phyloP scores from a whole-genome alignment of 257 asterid genomes.

The Jaltomata sinuosa region DNA sequence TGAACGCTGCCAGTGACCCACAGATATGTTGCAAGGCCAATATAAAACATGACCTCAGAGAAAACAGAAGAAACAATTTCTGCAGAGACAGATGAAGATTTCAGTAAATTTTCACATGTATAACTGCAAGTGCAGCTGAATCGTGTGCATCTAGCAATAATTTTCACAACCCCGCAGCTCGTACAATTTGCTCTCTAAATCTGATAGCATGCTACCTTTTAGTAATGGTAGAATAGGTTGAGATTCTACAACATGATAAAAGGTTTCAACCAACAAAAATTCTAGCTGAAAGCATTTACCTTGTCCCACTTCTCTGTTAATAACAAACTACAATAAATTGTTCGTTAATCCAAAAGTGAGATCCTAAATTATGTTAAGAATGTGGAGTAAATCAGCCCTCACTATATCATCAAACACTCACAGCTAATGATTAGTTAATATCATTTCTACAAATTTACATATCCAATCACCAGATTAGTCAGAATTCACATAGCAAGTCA shows the following conservation, averaged over 20 bases:
- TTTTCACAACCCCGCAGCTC: background rate
- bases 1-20: slow-evolving; percentile 50
- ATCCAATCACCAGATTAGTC: background rate
- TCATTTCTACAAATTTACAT: background rate
- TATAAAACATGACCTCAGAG: slow-evolving; percentile 56
- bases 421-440: background rate
- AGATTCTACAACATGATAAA: background rate
- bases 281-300: background rate
- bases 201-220: background rate
- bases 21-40: slow-evolving; percentile 66
- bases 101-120: background rate
- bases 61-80: slow-evolving; percentile 47
- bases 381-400: background rate
- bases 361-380: background rate
- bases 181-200: background rate
- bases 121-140: background rate
- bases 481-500: background rate
- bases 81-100: slow-evolving; percentile 34
- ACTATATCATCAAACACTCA: background rate
- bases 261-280: background rate
- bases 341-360: background rate
- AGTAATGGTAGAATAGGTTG: background rate
- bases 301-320: background rate
- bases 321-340: background rate
- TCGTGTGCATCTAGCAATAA: background rate